Evolutionary conservation across 2,329 filamentous ascomycete species (phyloP).

Genomic region (Exserohilum rostratum): DNA sequence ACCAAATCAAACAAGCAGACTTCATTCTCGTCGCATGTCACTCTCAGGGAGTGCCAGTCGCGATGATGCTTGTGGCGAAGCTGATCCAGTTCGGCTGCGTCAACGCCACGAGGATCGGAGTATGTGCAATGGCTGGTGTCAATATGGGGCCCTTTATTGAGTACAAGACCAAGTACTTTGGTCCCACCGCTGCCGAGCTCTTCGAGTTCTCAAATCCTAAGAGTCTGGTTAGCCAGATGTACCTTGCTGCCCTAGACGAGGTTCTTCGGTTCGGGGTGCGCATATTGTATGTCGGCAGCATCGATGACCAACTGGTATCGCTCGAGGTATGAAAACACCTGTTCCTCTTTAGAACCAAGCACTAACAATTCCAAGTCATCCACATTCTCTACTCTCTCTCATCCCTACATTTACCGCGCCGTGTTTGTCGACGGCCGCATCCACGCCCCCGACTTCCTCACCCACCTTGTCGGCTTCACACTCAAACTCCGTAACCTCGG

Average conservation of each 20-base stretch:
- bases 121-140: conserved; percentile 90
- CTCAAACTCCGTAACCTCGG: conserved; percentile 94
- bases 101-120: conserved; percentile 71
- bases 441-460: conserved; percentile 91
- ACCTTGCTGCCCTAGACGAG: conserved; percentile 75
- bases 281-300: conserved; percentile 88
- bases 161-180: conserved; percentile 87
- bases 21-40: conserved; percentile 92
- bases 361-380: conserved; percentile 73
- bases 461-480: conserved; percentile 88
- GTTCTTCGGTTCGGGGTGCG: conserved; percentile 80
- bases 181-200: conserved; percentile 88
- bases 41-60: conserved; percentile 93
- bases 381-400: conserved; percentile 80
- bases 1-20: conserved; percentile 84
- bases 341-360: conserved; percentile 20
- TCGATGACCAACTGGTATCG: conserved; percentile 95
- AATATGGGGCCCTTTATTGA: conserved; percentile 92
- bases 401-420: conserved; percentile 94
- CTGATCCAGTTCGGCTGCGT: conserved; percentile 89
- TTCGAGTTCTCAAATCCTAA: conserved; percentile 89
- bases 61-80: conserved; percentile 89
- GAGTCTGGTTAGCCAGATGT: conserved; percentile 81
- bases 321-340: conserved; percentile 71
- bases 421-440: conserved; percentile 93